A percentile compares a stretch with the other conserved stretches of the same genome.
phyloP scores from a whole-genome alignment of 495 filamentous ascomycete species.

The Haplographium delicatum region DNA sequence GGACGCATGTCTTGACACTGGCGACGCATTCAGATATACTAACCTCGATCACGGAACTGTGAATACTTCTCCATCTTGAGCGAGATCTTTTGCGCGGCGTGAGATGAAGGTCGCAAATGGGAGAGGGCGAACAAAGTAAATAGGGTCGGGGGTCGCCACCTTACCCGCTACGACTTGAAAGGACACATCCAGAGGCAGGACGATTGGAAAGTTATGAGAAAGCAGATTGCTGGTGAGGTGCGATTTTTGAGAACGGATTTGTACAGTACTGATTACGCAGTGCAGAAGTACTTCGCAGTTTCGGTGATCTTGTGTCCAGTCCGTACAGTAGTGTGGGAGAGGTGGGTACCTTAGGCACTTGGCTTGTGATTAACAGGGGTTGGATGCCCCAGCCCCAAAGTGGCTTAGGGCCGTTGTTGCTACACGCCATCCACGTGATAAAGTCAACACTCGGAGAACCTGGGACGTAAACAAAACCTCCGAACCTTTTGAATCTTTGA shows the following conservation, averaged over 20 bases:
- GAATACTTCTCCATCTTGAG: slow-evolving; percentile 98
- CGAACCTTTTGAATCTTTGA: too few species aligned
- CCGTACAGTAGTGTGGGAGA: too few species aligned
- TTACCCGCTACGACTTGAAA: too few species aligned
- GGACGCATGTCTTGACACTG: slow-evolving; percentile 6
- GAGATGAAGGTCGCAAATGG: neutral
- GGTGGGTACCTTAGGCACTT: neutral
- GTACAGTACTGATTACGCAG: too few species aligned
- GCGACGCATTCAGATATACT: slow-evolving; percentile 16
- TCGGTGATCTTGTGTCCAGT: too few species aligned
- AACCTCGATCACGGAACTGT: slow-evolving; percentile 91
- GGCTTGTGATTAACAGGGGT: too few species aligned
- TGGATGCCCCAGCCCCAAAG: too few species aligned
- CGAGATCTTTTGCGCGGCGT: slow-evolving; percentile 3
- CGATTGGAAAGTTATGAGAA: neutral
- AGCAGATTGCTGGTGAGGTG: neutral
- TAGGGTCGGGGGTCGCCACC: neutral
- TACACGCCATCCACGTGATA: too few species aligned
- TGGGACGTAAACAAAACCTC: neutral
- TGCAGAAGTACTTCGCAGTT: too few species aligned
- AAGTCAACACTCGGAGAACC: neutral
- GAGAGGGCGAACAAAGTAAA: neutral
- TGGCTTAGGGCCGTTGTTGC: too few species aligned
- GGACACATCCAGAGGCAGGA: too few species aligned
- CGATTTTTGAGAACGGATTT: too few species aligned